Percentiles rank a stretch among this genome's conserved stretches.
Conservation (phyloP, 2,329 filamentous ascomycete species). For the Endothia cerciana region DNA sequence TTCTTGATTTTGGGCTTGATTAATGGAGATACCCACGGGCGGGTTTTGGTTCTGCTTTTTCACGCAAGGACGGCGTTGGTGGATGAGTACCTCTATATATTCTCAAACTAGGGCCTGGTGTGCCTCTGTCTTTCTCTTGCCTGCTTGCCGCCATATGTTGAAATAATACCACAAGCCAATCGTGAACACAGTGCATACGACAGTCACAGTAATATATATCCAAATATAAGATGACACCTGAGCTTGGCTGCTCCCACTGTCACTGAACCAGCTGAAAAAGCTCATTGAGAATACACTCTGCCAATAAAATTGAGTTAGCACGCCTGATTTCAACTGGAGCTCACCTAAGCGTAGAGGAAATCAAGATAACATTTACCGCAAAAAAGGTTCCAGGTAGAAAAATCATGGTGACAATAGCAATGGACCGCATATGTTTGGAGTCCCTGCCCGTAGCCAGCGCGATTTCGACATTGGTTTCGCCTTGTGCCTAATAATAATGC, state of each 20-base stretch:
- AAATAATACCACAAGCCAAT: conserved; percentile 23
- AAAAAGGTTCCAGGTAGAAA: conserved; percentile 40
- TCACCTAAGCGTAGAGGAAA: neutral
- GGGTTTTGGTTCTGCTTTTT: neutral
- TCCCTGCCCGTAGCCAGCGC: conserved; percentile 36
- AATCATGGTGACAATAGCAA: conserved; percentile 38
- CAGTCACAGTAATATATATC: conserved; percentile 29
- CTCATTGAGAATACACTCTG: conserved; percentile 35
- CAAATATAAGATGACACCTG: conserved; percentile 33
- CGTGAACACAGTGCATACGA: conserved; percentile 12
- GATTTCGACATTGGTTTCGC: conserved; percentile 38
- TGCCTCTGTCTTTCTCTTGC: neutral
- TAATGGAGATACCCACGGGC: neutral
- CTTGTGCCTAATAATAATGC: conserved; percentile 32
- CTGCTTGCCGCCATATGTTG: conserved; percentile 5
- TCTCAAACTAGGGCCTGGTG: neutral
- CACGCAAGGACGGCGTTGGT: neutral
- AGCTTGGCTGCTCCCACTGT: conserved; percentile 3
- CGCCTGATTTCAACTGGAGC: neutral
- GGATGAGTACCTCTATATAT: neutral
- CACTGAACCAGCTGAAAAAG: conserved; percentile 34
- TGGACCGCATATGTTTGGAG: conserved; percentile 37
- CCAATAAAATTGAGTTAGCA: neutral
- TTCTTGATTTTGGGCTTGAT: neutral
- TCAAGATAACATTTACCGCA: conserved; percentile 31